Evolutionary conservation across 768 basidiomycete species (phyloP).

Genomic region (Termitomyces sp.): DNA sequence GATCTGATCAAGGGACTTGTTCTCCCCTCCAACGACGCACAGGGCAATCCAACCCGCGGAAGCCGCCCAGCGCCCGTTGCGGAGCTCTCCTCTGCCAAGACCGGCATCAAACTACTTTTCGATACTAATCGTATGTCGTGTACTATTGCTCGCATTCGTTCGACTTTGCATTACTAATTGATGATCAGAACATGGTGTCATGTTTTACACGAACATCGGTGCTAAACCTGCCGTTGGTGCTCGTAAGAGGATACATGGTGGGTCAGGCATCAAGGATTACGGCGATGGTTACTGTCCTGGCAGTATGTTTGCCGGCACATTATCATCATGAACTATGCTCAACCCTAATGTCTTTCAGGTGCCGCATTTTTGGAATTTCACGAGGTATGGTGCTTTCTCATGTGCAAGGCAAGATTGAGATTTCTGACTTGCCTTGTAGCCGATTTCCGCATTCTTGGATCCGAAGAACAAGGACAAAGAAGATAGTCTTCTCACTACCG

Average conservation of each 20-base stretch:
- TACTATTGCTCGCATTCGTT: background rate
- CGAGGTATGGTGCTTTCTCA: conserved; percentile 31
- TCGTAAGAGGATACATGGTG: conserved; percentile 72
- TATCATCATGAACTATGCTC: conserved; percentile 2
- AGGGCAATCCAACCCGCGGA: conserved; percentile 17
- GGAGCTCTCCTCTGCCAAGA: conserved; percentile 47
- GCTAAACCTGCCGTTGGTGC: conserved; percentile 42
- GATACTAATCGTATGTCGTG: conserved; percentile 62
- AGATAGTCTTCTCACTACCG: conserved; percentile 62
- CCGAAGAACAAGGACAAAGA: conserved; percentile 47
- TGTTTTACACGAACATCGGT: conserved; percentile 66
- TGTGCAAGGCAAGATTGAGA: background rate
- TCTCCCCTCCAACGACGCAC: conserved; percentile 24
- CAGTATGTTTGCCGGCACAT: conserved; percentile 31
- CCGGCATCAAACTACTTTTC: conserved; percentile 56
- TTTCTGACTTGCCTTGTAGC: conserved; percentile 23
- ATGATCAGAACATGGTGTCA: conserved; percentile 58
- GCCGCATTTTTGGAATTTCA: conserved; percentile 69
- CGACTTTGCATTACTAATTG: background rate
- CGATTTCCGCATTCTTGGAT: conserved; percentile 61
- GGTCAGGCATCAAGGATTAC: conserved; percentile 47
- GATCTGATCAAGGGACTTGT: conserved; percentile 43
- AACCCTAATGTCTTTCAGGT: conserved; percentile 25
- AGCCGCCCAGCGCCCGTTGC: conserved; percentile 38
- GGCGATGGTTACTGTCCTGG: conserved; percentile 56